Conservation (phyloP, 1,284 basidiomycete genomes). For the Ceratobasidium sp. region DNA sequence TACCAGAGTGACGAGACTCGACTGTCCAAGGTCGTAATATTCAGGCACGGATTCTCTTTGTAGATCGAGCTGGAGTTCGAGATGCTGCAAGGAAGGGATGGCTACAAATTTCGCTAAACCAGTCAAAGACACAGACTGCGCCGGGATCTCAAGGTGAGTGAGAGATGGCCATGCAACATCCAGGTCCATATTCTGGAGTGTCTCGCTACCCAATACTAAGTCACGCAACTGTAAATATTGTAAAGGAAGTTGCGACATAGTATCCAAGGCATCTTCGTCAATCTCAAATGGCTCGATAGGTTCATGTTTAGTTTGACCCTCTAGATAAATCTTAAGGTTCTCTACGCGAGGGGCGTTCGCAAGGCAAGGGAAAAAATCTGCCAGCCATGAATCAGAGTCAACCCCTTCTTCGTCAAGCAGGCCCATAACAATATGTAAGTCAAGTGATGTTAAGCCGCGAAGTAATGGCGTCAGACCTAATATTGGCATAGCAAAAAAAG, state of each 20-base stretch:
- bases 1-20: too few relatives aligned
- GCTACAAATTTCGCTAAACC: neutral
- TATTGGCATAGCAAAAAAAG: neutral
- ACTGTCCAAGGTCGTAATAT: neutral
- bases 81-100: neutral
- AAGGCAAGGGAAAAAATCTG: neutral
- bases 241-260: neutral
- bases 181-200: neutral
- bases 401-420: neutral
- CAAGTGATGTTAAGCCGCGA: neutral
- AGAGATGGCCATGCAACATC: neutral
- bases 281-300: neutral
- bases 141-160: neutral
- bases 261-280: neutral
- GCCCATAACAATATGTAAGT: neutral
- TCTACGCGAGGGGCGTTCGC: neutral
- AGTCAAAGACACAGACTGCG: neutral
- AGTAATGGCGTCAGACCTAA: neutral
- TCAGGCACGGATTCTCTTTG: too few relatives aligned
- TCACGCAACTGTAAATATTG: neutral
- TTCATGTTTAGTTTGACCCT: neutral
- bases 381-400: neutral
- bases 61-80: neutral
- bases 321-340: neutral
- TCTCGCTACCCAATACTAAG: neutral